Evolutionary conservation across 2,329 filamentous ascomycete genomes (phyloP), one percentile per base, ranked within the genome.

Genomic region (Trichoderma breve): DNA sequence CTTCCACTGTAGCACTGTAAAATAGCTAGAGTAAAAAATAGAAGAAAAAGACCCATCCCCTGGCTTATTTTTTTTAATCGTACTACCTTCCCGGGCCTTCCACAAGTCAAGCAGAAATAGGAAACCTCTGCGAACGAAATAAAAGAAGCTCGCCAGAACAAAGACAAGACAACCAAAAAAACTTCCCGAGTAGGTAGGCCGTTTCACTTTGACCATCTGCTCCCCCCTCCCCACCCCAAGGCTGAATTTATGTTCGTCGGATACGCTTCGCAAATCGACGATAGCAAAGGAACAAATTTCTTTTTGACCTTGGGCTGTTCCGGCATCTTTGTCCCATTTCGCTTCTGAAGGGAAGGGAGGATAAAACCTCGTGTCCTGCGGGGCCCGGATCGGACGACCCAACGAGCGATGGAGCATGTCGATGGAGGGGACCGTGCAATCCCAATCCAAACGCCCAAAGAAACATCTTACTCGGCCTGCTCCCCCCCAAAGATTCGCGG

Each of bases 51-150:
- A 11, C 43, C 43, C n/a, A 5, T 51, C 43, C 43, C 47, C 47
- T 53, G 21, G 21, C 36, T 8, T 43, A 3, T 53, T 53, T 24
- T 53, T 34, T 24, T 24, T 3, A 30, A 7, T 30, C 30, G 30
- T 47, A 7, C 2, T 15, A 15, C 9, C 47, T 24, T 53, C 21
- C 47, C 47, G 43, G 43, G 2, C 43, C 43, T 24, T 53, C 47
- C 47, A 53, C 7, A 4, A 6, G 11, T 32, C 57, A 21, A n/a
- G 24, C 61, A 24, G 36, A 51, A 68, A 47, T n/a, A 32, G 55
- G 65, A 68, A 68, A 60, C 55, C 65, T 68, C 65, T 60, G 65
- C 36, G 65, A 68, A 24, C 36, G n/a, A 68, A 28, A 39, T 14
- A 30, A 39, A 67, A 36, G 55, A 67, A 67, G 51, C 64, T 30